These are phyloP conservation scores for Suhomyces emberorum DNA, from an alignment of 805 yeast species.

Conservation along the genomic window DNA sequence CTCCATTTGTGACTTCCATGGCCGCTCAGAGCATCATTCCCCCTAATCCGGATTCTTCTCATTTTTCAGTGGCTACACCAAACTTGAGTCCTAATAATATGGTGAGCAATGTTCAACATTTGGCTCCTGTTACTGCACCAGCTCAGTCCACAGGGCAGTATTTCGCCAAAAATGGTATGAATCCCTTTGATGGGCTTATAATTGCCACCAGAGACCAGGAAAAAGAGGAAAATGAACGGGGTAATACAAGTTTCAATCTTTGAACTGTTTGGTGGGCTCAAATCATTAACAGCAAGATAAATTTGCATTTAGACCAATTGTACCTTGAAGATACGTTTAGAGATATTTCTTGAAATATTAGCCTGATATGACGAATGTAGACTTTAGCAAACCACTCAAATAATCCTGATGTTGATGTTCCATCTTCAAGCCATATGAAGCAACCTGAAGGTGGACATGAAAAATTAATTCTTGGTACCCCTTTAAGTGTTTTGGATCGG, in stretches of 20 bases:
- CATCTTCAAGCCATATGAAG: too few relatives aligned
- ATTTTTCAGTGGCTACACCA: constrained; percentile 1
- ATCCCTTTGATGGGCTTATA: constrained; percentile 39
- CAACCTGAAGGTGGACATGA: too few relatives aligned
- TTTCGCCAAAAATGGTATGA: constrained; percentile 33
- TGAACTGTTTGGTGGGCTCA: not conserved
- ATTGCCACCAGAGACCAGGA: constrained; percentile 19
- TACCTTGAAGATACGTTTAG: too few relatives aligned
- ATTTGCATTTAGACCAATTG: too few relatives aligned
- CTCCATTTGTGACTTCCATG: constrained; percentile 24
- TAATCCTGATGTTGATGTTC: too few relatives aligned
- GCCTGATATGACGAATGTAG: too few relatives aligned
- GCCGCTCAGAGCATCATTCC: constrained; percentile 13
- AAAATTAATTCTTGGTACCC: too few relatives aligned
- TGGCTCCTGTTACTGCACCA: constrained; percentile 23
- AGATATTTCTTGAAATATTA: too few relatives aligned
- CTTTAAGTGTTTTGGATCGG: too few relatives aligned
- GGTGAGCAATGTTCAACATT: not conserved
- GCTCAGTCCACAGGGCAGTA: constrained; percentile 31
- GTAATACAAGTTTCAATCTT: constrained; percentile 5
- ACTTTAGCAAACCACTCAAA: too few relatives aligned
- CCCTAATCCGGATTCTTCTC: not conserved
- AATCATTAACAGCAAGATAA: too few relatives aligned
- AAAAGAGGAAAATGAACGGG: constrained; percentile 1
- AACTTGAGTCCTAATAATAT: constrained; percentile 13